Evolutionary conservation across 1,284 basidiomycete species (phyloP), one percentile per base, ranked within the genome.

Genomic region (Phellopilus nigrolimitatus): DNA sequence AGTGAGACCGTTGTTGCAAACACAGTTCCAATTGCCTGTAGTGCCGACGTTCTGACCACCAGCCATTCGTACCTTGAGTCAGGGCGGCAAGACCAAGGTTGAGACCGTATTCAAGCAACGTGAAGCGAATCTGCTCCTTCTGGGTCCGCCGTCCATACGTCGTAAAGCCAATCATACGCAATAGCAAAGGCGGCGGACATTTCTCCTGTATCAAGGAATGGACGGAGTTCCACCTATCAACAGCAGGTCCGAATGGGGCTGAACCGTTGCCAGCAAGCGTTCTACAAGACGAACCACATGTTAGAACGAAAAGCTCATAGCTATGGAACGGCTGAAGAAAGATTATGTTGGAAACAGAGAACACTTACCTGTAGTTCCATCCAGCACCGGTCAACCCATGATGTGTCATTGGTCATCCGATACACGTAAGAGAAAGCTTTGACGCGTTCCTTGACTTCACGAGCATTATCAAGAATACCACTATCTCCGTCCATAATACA

Each of bases 151-250:
- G 79, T 81, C 90, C 91, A 97, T 53, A 80, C 74, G 53, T 95
- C 86, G 69, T 97, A 88, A 49, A 99, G 69, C 88, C 88, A 99
- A 68, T 99, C 97, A 64, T 98, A 99, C 1, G 85, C 97, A 60
- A 97, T 89, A 30, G 79, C 94, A 62, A 84, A 97, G 0, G 88
- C 92, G 28, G 85, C 80, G 24, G 82, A 85, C 63, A 97, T 79
- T 68, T 99, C 97, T 17, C 84, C 95, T 6, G 85, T 75, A 67
- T 99, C 97, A 52, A 99, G 86, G 82, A 98, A 71, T 99, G 97
- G 2, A 52, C 59, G 2, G 84, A 75, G 69, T 97, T 95, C 93
- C 94, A 97, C 61, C 68, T 78, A 58, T 76, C 73, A 59, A 65
- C 63, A 45, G 65, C 67, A 5, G 82, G 79, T 45, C 88, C 91